phyloP scores from a whole-genome alignment of 805 yeast species.

The Saccharomycopsis capsularis region DNA sequence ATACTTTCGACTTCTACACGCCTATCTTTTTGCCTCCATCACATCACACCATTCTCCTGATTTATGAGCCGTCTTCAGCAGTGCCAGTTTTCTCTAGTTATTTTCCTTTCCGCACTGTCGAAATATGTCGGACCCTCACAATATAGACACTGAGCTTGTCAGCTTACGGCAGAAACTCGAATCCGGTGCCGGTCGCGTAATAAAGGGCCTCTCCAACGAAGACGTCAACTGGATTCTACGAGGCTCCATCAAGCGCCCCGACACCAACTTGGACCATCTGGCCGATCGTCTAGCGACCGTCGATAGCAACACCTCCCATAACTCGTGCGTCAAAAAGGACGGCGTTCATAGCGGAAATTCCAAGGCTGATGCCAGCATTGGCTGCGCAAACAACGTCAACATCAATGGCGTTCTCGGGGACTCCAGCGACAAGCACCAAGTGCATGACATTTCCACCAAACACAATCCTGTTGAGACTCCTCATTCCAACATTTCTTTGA shows the following conservation, averaged over 20 bases:
- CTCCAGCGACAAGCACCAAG: background rate
- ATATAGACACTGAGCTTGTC: slow-evolving; percentile 4
- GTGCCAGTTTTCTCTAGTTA: too few species aligned
- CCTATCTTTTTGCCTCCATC: too few species aligned
- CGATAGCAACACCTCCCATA: background rate
- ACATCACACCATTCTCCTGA: background rate
- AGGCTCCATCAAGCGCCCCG: slow-evolving; percentile 22
- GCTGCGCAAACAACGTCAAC: background rate
- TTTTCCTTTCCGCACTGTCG: too few species aligned
- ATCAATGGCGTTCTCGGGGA: background rate
- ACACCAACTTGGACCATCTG: slow-evolving; percentile 16
- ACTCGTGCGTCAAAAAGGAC: background rate
- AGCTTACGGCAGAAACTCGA: slow-evolving; percentile 13
- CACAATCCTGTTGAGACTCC: background rate
- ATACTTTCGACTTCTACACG: too few species aligned
- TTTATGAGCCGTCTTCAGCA: background rate
- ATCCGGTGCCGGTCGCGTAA: slow-evolving; percentile 8
- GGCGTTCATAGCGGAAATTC: background rate
- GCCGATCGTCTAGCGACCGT: background rate
- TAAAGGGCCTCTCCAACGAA: slow-evolving; percentile 32
- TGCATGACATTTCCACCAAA: background rate
- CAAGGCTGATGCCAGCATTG: background rate
- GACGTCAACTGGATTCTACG: slow-evolving; percentile 50
- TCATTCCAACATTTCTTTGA: background rate
- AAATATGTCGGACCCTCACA: background rate